Evolutionary conservation across 2,329 filamentous ascomycete species (phyloP), one percentile per base, ranked within the genome.

Genomic region (Talaromyces piceae): DNA sequence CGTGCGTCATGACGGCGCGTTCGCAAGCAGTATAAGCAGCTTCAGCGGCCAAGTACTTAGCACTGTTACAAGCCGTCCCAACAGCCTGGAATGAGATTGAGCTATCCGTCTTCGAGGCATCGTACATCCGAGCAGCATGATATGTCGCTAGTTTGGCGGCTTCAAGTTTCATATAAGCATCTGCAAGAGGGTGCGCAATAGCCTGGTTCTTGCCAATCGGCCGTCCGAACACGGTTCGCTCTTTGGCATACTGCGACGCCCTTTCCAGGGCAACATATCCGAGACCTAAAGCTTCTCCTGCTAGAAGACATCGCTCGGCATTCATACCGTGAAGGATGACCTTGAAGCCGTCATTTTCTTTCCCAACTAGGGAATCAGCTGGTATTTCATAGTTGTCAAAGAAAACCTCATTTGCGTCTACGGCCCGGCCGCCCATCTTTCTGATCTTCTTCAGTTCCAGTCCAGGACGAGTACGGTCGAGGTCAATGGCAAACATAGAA

Each of bases 331-430:
- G 84, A 22, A 90, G 77, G 48, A 90, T 80, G 50, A 89, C 85
- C 60, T 83, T 84, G 75, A 94, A 94, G 0, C 89, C 88, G 52
- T 87, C 77, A 4, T 83, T 82, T 64, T 93, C 86, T 27, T 79
- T 63, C 1, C 88, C 88, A 39, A 94, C 80, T 0, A 91, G 71
- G 0, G 81, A 74, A 37, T 81, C 74, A 0, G 76, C 76, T 0
- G 84, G 80, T 12, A 93, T 80, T 3, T 68, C 65, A 65, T 91
- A 94, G 57, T 84, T 80, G 65, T 93, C 87, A 63, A 94, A 93
- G 67, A 94, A 94, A 1, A 94, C 84, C 63, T 93, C 87, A 58
- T 94, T 94, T 0, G 88, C 87, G 60, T 93, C 88, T 1, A 94
- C 82, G 0, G 87, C 87, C 11, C 87, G 75, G 0, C 87, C 86